Percentiles rank a stretch among this genome's conserved stretches.
Conservation (phyloP, 768 basidiomycete genomes). For the Mycena metata region DNA sequence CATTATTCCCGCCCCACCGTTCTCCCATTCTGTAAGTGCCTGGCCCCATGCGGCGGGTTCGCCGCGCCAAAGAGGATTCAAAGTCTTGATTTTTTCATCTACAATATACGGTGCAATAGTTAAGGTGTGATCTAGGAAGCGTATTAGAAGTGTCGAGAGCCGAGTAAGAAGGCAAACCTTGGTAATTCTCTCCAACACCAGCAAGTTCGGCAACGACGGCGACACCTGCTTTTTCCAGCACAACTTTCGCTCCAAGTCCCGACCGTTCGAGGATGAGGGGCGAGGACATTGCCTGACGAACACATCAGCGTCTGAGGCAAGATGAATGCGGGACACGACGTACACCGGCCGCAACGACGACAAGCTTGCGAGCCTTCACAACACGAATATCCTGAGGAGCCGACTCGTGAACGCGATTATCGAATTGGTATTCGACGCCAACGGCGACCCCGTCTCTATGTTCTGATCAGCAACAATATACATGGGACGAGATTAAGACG, state of each 20-base stretch:
- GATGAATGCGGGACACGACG: too few relatives aligned
- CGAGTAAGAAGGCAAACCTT: conserved; percentile 41
- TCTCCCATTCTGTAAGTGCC: conserved; percentile 7
- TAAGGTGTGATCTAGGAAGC: conserved; percentile 23
- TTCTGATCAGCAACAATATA: too few relatives aligned
- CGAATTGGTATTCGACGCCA: too few relatives aligned
- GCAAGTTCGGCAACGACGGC: conserved; percentile 49
- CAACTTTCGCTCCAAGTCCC: conserved; percentile 50
- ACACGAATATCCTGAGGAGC: too few relatives aligned
- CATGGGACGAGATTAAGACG: too few relatives aligned
- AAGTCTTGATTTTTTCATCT: conserved; percentile 1
- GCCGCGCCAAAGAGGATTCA: conserved; percentile 22
- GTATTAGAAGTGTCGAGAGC: background rate
- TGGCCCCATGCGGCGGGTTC: conserved; percentile 8
- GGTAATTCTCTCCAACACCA: conserved; percentile 60
- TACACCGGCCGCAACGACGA: conserved; percentile 55
- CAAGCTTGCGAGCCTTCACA: conserved; percentile 47
- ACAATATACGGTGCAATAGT: conserved; percentile 4
- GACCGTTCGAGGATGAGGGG: conserved; percentile 65
- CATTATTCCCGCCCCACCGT: conserved; percentile 24
- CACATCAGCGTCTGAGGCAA: too few relatives aligned
- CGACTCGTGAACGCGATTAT: too few relatives aligned
- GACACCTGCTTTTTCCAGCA: conserved; percentile 46
- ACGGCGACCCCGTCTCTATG: too few relatives aligned
- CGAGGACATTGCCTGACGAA: conserved; percentile 52